Evolutionary conservation across 306 rosid species (phyloP).

Genomic region (Malus orientalis): DNA sequence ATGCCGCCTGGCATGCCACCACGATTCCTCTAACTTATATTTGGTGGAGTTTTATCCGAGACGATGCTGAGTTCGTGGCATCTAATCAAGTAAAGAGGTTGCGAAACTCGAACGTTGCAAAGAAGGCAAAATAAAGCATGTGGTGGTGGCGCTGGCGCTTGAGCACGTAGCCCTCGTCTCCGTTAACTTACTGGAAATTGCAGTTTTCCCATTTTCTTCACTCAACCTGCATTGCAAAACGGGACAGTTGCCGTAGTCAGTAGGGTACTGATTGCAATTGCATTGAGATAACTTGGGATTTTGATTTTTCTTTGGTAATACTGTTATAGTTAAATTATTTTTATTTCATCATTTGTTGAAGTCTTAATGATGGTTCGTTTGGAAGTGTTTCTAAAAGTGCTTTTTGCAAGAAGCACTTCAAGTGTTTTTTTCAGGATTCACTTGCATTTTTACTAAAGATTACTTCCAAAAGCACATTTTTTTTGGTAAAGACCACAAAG

Average conservation of each 20-base stretch:
- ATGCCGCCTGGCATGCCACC: slow-evolving; percentile 67
- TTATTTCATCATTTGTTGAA: background rate
- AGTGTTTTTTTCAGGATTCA: no score
- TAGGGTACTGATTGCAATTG: background rate
- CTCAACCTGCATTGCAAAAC: background rate
- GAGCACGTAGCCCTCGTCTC: background rate
- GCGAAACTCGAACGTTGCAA: background rate
- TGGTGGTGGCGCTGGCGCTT: slow-evolving; percentile 1
- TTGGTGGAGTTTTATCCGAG: slow-evolving; percentile 81
- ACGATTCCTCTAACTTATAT: slow-evolving; percentile 63
- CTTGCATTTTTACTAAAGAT: no score
- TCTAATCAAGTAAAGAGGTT: slow-evolving; percentile 8
- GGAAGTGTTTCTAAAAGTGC: no score
- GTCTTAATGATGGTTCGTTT: no score
- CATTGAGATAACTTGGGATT: background rate
- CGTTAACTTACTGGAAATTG: background rate
- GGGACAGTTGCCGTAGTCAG: background rate
- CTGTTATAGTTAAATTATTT: background rate
- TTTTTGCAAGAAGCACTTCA: no score
- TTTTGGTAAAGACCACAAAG: no score
- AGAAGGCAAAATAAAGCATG: slow-evolving; percentile 51
- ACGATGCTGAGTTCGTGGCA: slow-evolving; percentile 53
- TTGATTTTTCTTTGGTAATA: background rate
- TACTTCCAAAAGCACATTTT: no score
- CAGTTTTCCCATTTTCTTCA: background rate